phyloP scores from a whole-genome alignment of 1,284 basidiomycete genomes.

The Ceratorhiza oryzae-sativae region DNA sequence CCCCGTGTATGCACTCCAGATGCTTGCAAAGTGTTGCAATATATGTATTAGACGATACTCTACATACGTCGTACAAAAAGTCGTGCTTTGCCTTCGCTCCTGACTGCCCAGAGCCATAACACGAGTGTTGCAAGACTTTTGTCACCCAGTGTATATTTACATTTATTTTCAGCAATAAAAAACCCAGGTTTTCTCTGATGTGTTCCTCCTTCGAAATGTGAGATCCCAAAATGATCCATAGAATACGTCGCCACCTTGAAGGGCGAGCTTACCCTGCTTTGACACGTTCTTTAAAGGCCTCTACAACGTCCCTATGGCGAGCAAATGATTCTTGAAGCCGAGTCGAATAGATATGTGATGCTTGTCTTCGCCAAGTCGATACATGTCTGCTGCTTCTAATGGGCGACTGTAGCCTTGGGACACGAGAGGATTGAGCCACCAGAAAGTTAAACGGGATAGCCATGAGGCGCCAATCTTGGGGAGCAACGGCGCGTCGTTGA shows the following conservation, averaged over 20 bases:
- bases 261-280: background rate
- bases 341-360: constrained; percentile 15
- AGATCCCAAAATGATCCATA: constrained; percentile 19
- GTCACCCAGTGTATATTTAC: too few species aligned
- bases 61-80: too few species aligned
- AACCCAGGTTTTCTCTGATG: too few species aligned
- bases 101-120: too few species aligned
- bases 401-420: constrained; percentile 30
- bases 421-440: constrained; percentile 34
- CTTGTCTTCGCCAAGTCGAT: constrained; percentile 9
- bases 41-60: too few species aligned
- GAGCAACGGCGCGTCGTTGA: background rate
- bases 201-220: constrained; percentile 55
- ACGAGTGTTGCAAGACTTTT: too few species aligned
- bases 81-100: too few species aligned
- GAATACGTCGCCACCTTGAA: constrained; percentile 6
- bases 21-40: too few species aligned
- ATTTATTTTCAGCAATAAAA: too few species aligned
- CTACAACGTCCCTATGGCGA: background rate
- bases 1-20: too few species aligned
- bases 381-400: constrained; percentile 31
- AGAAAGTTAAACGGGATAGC: constrained; percentile 21
- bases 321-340: constrained; percentile 19
- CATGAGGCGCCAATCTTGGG: constrained; percentile 9
- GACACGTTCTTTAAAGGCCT: constrained; percentile 14